Percentiles rank a stretch among this genome's conserved stretches.
These are phyloP conservation scores for Leccinum subspadiceum DNA, from an alignment of 1,284 basidiomycete species.

Conservation along the genomic window DNA sequence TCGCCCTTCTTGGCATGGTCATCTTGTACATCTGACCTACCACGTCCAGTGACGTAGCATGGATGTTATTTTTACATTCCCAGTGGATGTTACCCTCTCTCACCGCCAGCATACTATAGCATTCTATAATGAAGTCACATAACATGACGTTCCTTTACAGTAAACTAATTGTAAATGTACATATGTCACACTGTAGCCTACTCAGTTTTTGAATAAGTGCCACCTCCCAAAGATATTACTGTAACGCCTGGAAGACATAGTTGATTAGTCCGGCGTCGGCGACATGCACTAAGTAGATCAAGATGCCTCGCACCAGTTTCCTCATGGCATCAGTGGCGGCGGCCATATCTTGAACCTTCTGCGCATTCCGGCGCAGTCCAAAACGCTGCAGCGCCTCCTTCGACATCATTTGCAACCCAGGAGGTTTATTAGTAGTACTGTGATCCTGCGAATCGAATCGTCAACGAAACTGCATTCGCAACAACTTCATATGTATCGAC, in stretches of 20 bases:
- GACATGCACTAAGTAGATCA: constrained; percentile 8
- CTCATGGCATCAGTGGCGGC: background rate
- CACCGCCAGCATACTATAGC: background rate
- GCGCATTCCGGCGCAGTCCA: background rate
- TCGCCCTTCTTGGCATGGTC: constrained; percentile 16
- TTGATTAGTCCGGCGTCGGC: background rate
- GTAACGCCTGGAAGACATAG: background rate
- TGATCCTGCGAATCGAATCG: no score
- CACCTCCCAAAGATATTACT: background rate
- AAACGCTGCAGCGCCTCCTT: background rate
- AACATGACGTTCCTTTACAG: background rate
- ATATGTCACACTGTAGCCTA: background rate
- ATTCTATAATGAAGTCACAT: background rate
- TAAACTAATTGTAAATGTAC: background rate
- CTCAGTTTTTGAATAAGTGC: background rate
- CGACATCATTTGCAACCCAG: background rate
- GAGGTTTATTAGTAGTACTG: no score
- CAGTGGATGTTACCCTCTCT: background rate
- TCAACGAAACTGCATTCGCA: no score
- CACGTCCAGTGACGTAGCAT: no score
- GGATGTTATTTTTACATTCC: background rate
- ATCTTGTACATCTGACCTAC: constrained; percentile 12
- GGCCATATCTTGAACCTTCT: constrained; percentile 3
- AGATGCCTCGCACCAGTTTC: no score
- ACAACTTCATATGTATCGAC: no score